These are phyloP conservation scores for Metahyphopichia silvanorum DNA, from an alignment of 805 yeast genomes.

Conservation along the genomic window DNA sequence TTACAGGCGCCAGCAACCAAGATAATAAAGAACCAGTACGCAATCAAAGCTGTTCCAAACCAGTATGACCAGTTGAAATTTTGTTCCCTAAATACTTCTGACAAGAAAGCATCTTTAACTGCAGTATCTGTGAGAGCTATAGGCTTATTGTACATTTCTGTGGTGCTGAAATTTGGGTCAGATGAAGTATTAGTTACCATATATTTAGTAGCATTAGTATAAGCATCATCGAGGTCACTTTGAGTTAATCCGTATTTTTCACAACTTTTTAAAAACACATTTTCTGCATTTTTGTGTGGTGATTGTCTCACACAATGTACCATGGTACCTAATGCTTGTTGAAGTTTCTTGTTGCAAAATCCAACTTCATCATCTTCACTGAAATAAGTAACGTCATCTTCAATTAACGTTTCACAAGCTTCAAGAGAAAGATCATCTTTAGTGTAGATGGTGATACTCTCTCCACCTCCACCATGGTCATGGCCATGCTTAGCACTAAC, in stretches of 20 bases:
- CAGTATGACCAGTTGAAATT: constrained; percentile 39
- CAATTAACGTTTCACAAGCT: constrained; percentile 23
- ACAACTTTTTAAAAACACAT: constrained; percentile 22
- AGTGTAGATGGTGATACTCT: too few species aligned
- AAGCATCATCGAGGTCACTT: constrained; percentile 30
- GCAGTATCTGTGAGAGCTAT: constrained; percentile 21
- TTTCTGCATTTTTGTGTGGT: constrained; percentile 20
- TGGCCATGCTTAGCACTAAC: too few species aligned
- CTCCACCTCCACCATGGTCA: too few species aligned
- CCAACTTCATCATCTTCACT: constrained; percentile 21
- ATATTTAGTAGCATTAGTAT: constrained; percentile 39
- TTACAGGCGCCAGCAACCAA: constrained; percentile 32
- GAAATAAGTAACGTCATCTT: constrained; percentile 23
- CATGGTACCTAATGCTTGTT: constrained; percentile 38
- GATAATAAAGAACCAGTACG: constrained; percentile 28
- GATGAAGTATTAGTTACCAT: constrained; percentile 24
- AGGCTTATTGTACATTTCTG: constrained; percentile 32
- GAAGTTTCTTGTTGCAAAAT: constrained; percentile 31
- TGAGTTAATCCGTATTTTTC: constrained; percentile 21
- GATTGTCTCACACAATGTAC: constrained; percentile 27
- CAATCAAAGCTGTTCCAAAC: constrained; percentile 27
- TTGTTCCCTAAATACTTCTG: constrained; percentile 24
- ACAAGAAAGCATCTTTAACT: constrained; percentile 24
- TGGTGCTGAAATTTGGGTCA: constrained; percentile 24
- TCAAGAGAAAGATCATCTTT: constrained; percentile 20